Base-by-base conservation (phyloP, 768 basidiomycete species). In the Pulveroboletus sp. region DNA sequence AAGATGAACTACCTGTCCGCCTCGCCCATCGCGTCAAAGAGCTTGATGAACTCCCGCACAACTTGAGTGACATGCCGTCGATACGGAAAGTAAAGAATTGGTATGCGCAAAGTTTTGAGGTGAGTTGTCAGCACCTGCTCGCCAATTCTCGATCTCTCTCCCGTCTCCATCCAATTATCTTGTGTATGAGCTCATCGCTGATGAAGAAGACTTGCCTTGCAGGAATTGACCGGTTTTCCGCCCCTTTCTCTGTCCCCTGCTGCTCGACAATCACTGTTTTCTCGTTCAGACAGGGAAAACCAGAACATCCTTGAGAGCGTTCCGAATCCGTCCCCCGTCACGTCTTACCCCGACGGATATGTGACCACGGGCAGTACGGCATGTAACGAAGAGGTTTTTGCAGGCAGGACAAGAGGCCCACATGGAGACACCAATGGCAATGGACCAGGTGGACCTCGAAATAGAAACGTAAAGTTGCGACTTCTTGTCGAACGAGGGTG, bases 51-150 rank as follows among this genome's bases (percentile, higher is more conserved):
- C 78, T 99, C 4, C 96, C 96, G 0, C 89, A 97, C 70, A 87
- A 90, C 48, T 77, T 99, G 44, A 85, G 84, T 59, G 80, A 80
- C 40, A 96, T 96, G 95, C 83, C 86, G 0, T 89, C 87, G 35
- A 97, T 99, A 56, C 81, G 83, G 50, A 93, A 89, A 65, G 90
- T 99, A 52, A 94, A 93, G 73, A 86, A 95, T 62, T 99, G 96
- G 96, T 99, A 99, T 68, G 95, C 95, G 0, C 92, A 98, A 73
- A 92, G 89, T 14, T 98, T 99, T 68, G 90, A 98, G 80, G 95
- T 94, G 46, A 45, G 83, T 56, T 30, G 28, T 37, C 15, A n/a
- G 17, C 10, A 38, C 12, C 12, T 12, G 0, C 10, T 17, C 28
- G 4, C 9, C 1, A 33, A 42, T 28, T 6, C 8, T 21, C 21